Percentiles rank a stretch among this genome's conserved stretches.
These are phyloP conservation scores for Aspergillus fructus DNA, from an alignment of 2,329 filamentous ascomycete genomes.

Conservation along the genomic window DNA sequence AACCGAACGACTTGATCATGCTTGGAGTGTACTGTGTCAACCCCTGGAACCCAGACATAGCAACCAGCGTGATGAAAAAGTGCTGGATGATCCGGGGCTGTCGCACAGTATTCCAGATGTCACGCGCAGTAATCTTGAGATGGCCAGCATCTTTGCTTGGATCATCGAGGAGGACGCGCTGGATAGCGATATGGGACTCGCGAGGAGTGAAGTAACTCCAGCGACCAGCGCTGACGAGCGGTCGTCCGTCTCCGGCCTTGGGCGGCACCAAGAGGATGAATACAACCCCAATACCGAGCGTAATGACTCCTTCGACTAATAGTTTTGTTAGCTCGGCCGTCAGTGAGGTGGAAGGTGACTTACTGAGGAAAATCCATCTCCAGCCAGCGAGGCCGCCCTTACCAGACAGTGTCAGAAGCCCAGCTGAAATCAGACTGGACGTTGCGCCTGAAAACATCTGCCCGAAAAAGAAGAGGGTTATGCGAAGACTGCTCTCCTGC, in stretches of 20 bases:
- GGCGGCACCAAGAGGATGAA: conserved; percentile 44
- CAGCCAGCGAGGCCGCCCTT: conserved; percentile 52
- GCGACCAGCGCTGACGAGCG: conserved; percentile 35
- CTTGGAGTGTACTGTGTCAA: conserved; percentile 55
- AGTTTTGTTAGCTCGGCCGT: neutral
- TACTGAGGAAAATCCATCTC: conserved; percentile 55
- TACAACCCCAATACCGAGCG: conserved; percentile 43
- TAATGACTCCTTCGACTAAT: conserved; percentile 53
- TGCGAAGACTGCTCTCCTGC: conserved; percentile 52
- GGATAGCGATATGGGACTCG: conserved; percentile 43
- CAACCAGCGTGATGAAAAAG: conserved; percentile 49
- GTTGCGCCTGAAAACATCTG: conserved; percentile 53
- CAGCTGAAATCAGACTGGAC: conserved; percentile 38
- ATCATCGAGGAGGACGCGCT: conserved; percentile 47
- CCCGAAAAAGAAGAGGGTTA: conserved; percentile 58
- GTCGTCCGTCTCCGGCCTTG: conserved; percentile 35
- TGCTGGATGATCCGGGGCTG: conserved; percentile 57
- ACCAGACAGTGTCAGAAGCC: conserved; percentile 51
- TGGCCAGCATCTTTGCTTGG: conserved; percentile 39
- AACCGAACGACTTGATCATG: conserved; percentile 56
- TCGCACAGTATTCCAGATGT: conserved; percentile 36
- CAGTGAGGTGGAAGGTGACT: neutral
- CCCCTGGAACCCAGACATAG: conserved; percentile 49
- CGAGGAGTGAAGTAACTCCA: conserved; percentile 47
- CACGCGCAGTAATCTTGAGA: conserved; percentile 36